These are phyloP conservation scores for Gnomoniopsis smithogilvyi DNA, from an alignment of 2,329 filamentous ascomycete genomes.

Conservation along the genomic window DNA sequence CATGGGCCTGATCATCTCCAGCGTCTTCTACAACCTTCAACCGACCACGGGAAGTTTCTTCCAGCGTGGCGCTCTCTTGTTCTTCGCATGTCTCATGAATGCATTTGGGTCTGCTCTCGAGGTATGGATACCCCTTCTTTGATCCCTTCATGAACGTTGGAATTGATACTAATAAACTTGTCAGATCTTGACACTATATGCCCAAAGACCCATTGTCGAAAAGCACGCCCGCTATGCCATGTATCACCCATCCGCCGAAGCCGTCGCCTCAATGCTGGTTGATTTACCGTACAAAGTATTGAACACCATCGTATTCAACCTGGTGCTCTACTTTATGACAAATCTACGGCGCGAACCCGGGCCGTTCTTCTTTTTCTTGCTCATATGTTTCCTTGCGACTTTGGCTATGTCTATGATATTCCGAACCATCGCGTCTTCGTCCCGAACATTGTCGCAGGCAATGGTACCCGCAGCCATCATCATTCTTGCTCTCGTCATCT, in stretches of 20 bases:
- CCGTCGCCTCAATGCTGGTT: slow-evolving; percentile 79
- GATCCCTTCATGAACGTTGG: slow-evolving; percentile 8
- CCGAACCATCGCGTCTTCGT: slow-evolving; percentile 74
- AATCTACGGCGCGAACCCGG: slow-evolving; percentile 71
- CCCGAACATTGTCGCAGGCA: slow-evolving; percentile 65
- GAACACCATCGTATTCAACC: slow-evolving; percentile 75
- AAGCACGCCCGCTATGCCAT: slow-evolving; percentile 85
- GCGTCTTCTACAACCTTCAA: slow-evolving; percentile 76
- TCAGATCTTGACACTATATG: slow-evolving; percentile 77
- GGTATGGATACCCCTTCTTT: slow-evolving; percentile 32
- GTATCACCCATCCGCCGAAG: slow-evolving; percentile 87
- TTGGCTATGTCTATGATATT: slow-evolving; percentile 85
- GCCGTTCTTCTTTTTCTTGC: slow-evolving; percentile 80
- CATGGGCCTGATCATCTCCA: slow-evolving; percentile 74
- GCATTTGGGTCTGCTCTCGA: slow-evolving; percentile 79
- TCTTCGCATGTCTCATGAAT: slow-evolving; percentile 86
- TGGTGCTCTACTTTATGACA: slow-evolving; percentile 83
- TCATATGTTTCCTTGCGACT: slow-evolving; percentile 71
- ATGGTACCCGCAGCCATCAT: slow-evolving; percentile 58
- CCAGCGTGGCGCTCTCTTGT: slow-evolving; percentile 73
- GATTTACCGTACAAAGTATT: slow-evolving; percentile 80
- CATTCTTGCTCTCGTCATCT: slow-evolving; percentile 65
- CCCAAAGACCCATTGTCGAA: slow-evolving; percentile 87
- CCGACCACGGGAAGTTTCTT: slow-evolving; percentile 70
- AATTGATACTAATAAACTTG: background rate